Percentiles rank a stretch among this genome's conserved stretches.
Evolutionary conservation across 2,329 filamentous ascomycete genomes (phyloP).

Genomic region (Rutstroemia sp.): DNA sequence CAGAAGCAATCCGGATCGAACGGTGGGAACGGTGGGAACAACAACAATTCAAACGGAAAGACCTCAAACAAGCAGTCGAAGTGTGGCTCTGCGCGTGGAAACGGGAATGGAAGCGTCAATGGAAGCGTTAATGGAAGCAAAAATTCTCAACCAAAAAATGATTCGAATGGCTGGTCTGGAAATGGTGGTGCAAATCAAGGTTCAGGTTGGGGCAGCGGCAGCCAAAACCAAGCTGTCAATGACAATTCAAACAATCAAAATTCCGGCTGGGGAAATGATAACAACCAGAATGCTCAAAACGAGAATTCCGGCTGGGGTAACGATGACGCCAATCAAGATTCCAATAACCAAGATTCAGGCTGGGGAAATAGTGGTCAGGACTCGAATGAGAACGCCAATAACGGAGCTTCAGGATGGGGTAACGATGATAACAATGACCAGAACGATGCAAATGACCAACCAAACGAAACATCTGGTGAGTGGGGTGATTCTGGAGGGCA

Average conservation of each 20-base stretch:
- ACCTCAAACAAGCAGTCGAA: constrained; percentile 4
- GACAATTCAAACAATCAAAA: background rate
- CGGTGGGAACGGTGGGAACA: constrained; percentile 6
- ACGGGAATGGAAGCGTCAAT: no score
- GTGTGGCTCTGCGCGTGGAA: constrained; percentile 10
- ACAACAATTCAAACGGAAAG: background rate
- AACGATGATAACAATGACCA: background rate
- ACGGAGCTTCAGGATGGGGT: background rate
- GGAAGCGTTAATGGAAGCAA: no score
- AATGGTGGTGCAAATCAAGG: background rate
- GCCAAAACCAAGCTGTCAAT: background rate
- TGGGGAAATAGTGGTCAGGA: constrained; percentile 1
- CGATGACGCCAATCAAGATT: background rate
- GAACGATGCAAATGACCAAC: constrained; percentile 1
- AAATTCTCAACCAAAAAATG: background rate
- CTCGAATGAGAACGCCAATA: background rate
- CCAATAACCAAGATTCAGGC: background rate
- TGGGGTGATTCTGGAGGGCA: background rate
- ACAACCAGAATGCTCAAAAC: constrained; percentile 9
- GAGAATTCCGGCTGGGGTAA: constrained; percentile 1
- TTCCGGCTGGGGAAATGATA: constrained; percentile 4
- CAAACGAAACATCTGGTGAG: constrained; percentile 1
- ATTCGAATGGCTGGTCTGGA: background rate
- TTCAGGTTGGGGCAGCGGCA: background rate
- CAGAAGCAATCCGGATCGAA: constrained; percentile 6